These are phyloP conservation scores for Secale cereale DNA, from an alignment of 176 grass and related monocot species.

Conservation along the genomic window DNA sequence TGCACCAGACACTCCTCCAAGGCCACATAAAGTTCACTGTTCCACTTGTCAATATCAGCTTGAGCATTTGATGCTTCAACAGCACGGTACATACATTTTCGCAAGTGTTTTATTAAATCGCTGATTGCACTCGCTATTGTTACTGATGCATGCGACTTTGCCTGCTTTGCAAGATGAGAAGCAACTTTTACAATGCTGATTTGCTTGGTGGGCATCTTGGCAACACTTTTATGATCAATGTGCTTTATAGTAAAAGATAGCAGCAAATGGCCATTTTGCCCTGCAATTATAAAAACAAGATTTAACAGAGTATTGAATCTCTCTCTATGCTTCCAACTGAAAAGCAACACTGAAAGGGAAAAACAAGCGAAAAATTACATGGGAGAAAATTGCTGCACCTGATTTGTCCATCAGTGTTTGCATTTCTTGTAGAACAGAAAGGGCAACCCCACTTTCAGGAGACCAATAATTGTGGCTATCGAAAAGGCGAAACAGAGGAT, in stretches of 20 bases:
- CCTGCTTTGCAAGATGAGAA: constrained; percentile 68
- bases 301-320: constrained; percentile 7
- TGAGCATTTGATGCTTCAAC: constrained; percentile 68
- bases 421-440: constrained; percentile 89
- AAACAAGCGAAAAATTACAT: constrained; percentile 42
- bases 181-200: constrained; percentile 85
- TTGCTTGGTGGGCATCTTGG: constrained; percentile 63
- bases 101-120: constrained; percentile 83
- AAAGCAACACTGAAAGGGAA: not conserved
- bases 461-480: constrained; percentile 80
- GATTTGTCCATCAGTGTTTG: constrained; percentile 75
- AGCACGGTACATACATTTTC: constrained; percentile 91
- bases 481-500: constrained; percentile 82
- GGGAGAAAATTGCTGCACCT: constrained; percentile 47
- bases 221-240: constrained; percentile 78
- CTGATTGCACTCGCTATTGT: constrained; percentile 72
- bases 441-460: constrained; percentile 72
- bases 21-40: constrained; percentile 63
- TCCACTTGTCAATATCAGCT: constrained; percentile 45
- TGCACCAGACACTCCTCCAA: constrained; percentile 81
- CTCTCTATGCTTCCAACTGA: not conserved
- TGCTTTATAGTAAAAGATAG: constrained; percentile 90
- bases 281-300: constrained; percentile 40
- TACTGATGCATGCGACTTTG: constrained; percentile 65
- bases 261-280: constrained; percentile 79